Evolutionary conservation across 768 basidiomycete genomes (phyloP), one percentile per base, ranked within the genome.

Genomic region (Pleurotus ostreatus): DNA sequence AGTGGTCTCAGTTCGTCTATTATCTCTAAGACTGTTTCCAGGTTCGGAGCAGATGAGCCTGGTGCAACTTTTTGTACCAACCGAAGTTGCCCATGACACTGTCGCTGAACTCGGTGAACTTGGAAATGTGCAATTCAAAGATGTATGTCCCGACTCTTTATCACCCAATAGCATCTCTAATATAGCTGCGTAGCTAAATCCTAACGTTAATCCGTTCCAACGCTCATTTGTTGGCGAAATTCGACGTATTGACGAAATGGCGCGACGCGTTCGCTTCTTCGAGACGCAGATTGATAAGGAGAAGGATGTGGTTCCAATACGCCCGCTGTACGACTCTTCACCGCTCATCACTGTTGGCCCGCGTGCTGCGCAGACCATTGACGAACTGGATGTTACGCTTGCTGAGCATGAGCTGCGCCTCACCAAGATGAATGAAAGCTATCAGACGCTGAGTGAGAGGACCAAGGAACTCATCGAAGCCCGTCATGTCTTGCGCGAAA

Each of bases 11-110:
- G n/a, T n/a, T n/a, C n/a, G n/a, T n/a, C n/a, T n/a, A n/a, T n/a
- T n/a, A n/a, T 59, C 49, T 55, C 62, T 59, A 64, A 43, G 4
- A 53, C 53, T 57, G 55, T 44, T 12, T 40, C 25, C 54, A 97
- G 94, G 92, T 57, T 98, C 95, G 81, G 95, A 97, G 76, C 82
- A 86, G 78, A 98, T 98, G 95, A 96, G 94, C 79, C 78, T 95
- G 74, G 90, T 96, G 60, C 94, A 98, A 79, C 86, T 99, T 65
- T 95, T 94, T 68, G 89, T 98, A 63, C 97, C 96, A 44, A 89
- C 91, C 39, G 97, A 99, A 79, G 93, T 96, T 59, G 93, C 95
- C 25, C 97, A 99, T 71, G 94, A 98, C 68, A 92, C 96, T 46
- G 92, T 98, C 59, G 86, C 89, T 52, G 94, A 96, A 69, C 84